Base-by-base conservation (phyloP, 1,139 yeast species). In the Zygosaccharomyces sapae region DNA sequence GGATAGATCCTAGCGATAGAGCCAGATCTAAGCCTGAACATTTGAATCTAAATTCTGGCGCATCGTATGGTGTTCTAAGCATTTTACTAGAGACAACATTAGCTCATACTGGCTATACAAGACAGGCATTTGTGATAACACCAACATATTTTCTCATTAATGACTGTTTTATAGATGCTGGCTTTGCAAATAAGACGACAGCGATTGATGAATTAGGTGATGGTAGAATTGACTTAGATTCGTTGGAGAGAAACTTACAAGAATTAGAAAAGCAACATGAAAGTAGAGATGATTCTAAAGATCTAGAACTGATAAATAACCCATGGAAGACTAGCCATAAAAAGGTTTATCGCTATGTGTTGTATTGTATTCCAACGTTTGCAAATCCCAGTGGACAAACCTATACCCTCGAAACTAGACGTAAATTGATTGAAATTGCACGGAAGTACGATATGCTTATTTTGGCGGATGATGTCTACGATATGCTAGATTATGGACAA, bases 71-170 rank as follows among this genome's bases (percentile, higher is more conserved):
- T 1, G 76, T 86, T 16, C 79, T 86, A 60, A 82, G 82, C 57
- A 76, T 84, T n/a, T 68, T 89, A 48, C 66, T 77, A 2, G 80
- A 76, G 38, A 67, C 77, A 45, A 79, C 86, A 0, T 62, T 74
- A 40, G 75, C 83, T 0, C 79, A 75, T 40, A 71, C 75, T 4
- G 74, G 75, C 1, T 73, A 77, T 52, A 88, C 96, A 8, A 67
- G 68, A 46, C 72, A 66, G 46, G 90, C 86, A 0, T 88, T 89
- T 58, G 71, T 87, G 39, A 83, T 87, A 10, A 73, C 90, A 0
- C 97, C 97, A 0, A 87, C 96, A 0, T 89, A 89, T 62, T 89
- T 76, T 55, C 72, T 89, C 55, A 84, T 87, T 62, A 89, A 88
- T 62, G 77, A 79, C 45, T 76, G 84, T 1, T 83, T 89, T 54